Conservation (phyloP, 2,329 filamentous ascomycete species). For the Fusarium chuoi region DNA sequence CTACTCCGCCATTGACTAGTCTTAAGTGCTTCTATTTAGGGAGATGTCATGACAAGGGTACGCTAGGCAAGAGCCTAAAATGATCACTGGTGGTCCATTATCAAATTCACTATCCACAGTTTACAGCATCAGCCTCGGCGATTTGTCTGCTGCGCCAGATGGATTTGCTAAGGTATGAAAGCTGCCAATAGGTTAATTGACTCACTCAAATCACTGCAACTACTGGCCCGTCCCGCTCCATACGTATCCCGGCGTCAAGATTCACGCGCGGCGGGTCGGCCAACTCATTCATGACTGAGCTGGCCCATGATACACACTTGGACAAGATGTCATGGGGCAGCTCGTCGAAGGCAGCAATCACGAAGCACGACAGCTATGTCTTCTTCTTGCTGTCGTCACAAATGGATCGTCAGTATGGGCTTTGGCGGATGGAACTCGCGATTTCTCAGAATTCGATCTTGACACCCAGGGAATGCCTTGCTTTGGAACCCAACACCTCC, state of each 20-base stretch:
- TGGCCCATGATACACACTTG: conserved; percentile 9
- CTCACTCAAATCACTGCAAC: conserved; percentile 3
- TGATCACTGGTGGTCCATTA: conserved; percentile 1
- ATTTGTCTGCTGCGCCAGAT: conserved; percentile 11
- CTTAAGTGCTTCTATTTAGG: conserved; percentile 38
- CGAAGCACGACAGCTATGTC: neutral
- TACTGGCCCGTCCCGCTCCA: conserved; percentile 13
- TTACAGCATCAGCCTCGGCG: conserved; percentile 23
- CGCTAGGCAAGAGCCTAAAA: conserved; percentile 13
- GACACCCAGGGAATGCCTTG: conserved; percentile 3
- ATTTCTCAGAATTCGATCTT: neutral
- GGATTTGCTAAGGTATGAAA: neutral
- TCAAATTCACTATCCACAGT: conserved; percentile 17
- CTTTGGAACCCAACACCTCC: neutral
- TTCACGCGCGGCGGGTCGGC: conserved; percentile 18
- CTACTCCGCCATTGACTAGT: conserved; percentile 24
- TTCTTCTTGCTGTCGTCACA: neutral
- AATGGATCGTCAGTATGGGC: neutral
- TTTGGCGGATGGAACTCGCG: neutral
- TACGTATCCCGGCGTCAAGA: neutral
- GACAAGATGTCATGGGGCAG: neutral
- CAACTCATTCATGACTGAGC: conserved; percentile 33
- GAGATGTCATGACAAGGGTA: conserved; percentile 24
- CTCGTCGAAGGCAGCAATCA: neutral
- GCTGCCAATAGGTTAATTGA: conserved; percentile 12